Percentiles rank a stretch among this genome's conserved stretches.
phyloP scores from a whole-genome alignment of 192 early-diverging fungal genomes.

The Bifiguratus adelaidae region DNA sequence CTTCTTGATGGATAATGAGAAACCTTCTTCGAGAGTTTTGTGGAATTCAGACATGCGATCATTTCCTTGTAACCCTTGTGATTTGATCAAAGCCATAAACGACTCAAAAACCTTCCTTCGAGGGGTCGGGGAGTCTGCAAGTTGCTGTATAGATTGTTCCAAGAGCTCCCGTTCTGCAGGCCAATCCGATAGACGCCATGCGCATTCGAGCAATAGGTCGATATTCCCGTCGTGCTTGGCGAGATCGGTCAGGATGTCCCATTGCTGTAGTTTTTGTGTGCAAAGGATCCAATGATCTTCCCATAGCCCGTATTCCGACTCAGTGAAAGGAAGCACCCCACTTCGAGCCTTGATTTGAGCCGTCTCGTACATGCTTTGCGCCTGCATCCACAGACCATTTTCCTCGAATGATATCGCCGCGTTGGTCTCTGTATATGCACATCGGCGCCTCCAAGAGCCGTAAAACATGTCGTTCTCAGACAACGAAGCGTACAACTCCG shows the following conservation, averaged over 20 bases:
- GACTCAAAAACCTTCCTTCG: constrained; percentile 82
- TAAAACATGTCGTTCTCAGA: constrained; percentile 89
- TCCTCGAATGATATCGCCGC: constrained; percentile 95
- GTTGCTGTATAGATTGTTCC: constrained; percentile 50
- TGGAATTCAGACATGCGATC: constrained; percentile 56
- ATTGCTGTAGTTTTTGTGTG: constrained; percentile 88
- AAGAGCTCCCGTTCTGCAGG: constrained; percentile 65
- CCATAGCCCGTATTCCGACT: constrained; percentile 96
- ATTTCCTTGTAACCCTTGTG: constrained; percentile 36
- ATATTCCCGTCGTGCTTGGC: constrained; percentile 82
- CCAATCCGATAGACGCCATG: constrained; percentile 96
- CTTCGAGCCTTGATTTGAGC: constrained; percentile 88
- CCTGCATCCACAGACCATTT: constrained; percentile 83
- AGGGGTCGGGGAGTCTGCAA: constrained; percentile 50
- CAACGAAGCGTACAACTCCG: constrained; percentile 74
- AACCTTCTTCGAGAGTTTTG: constrained; percentile 75
- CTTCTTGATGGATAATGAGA: constrained; percentile 69
- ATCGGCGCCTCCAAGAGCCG: constrained; percentile 86
- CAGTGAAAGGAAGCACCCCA: constrained; percentile 77
- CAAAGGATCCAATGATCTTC: constrained; percentile 94
- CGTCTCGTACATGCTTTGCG: constrained; percentile 84
- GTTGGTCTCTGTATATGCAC: constrained; percentile 87
- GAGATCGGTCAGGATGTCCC: constrained; percentile 93
- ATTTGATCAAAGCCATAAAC: constrained; percentile 66
- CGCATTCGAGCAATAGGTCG: constrained; percentile 82